These are phyloP conservation scores for Umbelopsis sp. DNA, from an alignment of 192 early-diverging fungal species.

Conservation along the genomic window DNA sequence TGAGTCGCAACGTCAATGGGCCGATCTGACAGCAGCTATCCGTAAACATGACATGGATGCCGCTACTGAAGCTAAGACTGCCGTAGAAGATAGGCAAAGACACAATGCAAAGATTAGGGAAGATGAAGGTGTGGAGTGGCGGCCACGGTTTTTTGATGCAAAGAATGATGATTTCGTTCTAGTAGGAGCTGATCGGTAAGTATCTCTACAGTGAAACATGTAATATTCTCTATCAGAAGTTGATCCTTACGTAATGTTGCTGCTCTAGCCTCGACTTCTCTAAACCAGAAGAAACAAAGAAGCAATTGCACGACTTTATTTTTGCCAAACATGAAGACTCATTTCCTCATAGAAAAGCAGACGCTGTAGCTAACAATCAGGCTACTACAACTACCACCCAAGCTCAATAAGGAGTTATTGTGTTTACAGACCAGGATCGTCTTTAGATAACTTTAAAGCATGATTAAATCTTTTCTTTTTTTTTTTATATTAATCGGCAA, in stretches of 20 bases:
- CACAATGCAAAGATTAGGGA: slow-evolving; percentile 28
- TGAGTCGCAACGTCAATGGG: slow-evolving; percentile 86
- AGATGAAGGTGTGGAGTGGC: slow-evolving; percentile 29
- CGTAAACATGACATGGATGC: slow-evolving; percentile 62
- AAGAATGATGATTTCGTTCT: slow-evolving; percentile 29
- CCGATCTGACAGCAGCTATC: slow-evolving; percentile 71
- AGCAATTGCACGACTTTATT: slow-evolving; percentile 3
- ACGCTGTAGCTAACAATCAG: neutral
- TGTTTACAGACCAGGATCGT: neutral
- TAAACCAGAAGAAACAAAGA: slow-evolving; percentile 4
- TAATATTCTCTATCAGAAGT: neutral
- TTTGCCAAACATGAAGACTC: neutral
- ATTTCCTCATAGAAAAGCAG: neutral
- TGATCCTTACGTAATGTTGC: neutral
- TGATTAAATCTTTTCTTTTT: slow-evolving; percentile 8
- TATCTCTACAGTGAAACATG: neutral
- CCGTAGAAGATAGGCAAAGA: slow-evolving; percentile 78
- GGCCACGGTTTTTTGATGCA: slow-evolving; percentile 31
- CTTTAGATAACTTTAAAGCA: slow-evolving; percentile 9
- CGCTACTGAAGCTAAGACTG: slow-evolving; percentile 68
- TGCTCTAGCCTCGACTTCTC: slow-evolving; percentile 24
- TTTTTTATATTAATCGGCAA: neutral
- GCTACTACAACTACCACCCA: neutral
- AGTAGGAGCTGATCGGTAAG: slow-evolving; percentile 29
- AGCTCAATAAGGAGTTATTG: neutral